phyloP scores from a whole-genome alignment of 345 rosid genomes.

The Alliaria petiolata region DNA sequence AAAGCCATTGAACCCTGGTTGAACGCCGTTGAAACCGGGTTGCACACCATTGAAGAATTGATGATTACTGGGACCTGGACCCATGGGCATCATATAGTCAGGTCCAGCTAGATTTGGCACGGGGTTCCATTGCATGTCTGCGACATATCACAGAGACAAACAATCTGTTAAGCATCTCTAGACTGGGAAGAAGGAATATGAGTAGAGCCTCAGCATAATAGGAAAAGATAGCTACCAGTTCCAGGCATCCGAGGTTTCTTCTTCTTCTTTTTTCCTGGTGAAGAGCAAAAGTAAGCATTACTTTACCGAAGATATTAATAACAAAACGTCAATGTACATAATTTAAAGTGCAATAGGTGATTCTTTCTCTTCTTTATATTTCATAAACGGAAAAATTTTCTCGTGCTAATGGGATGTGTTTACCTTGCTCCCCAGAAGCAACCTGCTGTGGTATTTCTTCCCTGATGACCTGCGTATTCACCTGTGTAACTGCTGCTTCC shows the following conservation, averaged over 20 bases:
- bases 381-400: not conserved
- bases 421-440: conserved; percentile 70
- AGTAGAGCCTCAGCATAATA: not conserved
- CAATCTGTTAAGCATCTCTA: conserved; percentile 10
- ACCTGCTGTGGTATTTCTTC: conserved; percentile 75
- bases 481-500: conserved; percentile 60
- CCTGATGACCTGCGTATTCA: conserved; percentile 50
- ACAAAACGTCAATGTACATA: not conserved
- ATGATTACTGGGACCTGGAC: conserved; percentile 62
- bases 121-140: conserved; percentile 74
- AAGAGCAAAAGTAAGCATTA: conserved; percentile 8
- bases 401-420: not conserved
- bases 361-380: not conserved
- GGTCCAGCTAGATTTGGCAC: conserved; percentile 62
- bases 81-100: conserved; percentile 82
- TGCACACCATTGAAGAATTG: conserved; percentile 58
- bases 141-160: conserved; percentile 18
- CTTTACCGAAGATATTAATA: not conserved
- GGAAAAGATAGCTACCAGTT: conserved; percentile 11
- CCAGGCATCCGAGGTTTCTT: conserved; percentile 60
- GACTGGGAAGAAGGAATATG: not conserved
- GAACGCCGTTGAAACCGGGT: conserved; percentile 23
- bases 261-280: conserved; percentile 74
- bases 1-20: conserved; percentile 31
- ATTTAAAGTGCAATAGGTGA: not conserved